Evolutionary conservation across 768 basidiomycete species (phyloP).

Genomic region (Mrakia gelida): DNA sequence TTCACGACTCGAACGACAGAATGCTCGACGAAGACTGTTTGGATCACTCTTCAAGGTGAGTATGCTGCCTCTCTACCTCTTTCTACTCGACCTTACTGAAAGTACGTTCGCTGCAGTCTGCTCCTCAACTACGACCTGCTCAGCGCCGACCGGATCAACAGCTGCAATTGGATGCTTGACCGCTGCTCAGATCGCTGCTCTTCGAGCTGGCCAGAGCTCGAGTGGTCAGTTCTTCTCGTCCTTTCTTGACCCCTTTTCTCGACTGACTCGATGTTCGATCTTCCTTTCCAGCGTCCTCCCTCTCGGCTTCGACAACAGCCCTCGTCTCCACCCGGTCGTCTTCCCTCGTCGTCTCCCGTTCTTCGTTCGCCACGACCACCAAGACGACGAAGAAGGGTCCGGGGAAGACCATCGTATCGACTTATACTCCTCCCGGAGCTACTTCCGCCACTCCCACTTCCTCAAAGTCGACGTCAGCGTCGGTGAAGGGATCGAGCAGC

Average conservation of each 20-base stretch:
- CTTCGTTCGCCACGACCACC: neutral
- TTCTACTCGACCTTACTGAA: neutral
- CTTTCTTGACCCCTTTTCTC: neutral
- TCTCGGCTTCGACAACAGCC: neutral
- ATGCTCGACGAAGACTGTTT: slow-evolving; percentile 5
- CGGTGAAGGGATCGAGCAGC: neutral
- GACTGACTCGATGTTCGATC: neutral
- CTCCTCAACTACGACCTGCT: neutral
- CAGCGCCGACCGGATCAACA: neutral
- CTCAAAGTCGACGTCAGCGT: neutral
- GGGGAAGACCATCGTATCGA: neutral
- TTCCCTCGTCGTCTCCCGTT: neutral
- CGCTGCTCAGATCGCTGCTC: neutral
- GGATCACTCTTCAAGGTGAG: slow-evolving; percentile 2
- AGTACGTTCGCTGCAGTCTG: neutral
- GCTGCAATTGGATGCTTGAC: neutral
- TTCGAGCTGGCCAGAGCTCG: neutral
- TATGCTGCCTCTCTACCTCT: neutral
- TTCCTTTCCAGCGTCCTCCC: neutral
- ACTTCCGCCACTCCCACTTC: neutral
- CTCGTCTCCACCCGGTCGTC: neutral
- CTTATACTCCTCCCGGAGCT: neutral
- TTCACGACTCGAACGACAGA: neutral
- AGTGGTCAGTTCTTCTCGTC: neutral
- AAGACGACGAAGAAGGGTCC: neutral